Evolutionary conservation across 352 stramenopile species (phyloP), one percentile per base, ranked within the genome.

Genomic region (Globisporangium barbulae): DNA sequence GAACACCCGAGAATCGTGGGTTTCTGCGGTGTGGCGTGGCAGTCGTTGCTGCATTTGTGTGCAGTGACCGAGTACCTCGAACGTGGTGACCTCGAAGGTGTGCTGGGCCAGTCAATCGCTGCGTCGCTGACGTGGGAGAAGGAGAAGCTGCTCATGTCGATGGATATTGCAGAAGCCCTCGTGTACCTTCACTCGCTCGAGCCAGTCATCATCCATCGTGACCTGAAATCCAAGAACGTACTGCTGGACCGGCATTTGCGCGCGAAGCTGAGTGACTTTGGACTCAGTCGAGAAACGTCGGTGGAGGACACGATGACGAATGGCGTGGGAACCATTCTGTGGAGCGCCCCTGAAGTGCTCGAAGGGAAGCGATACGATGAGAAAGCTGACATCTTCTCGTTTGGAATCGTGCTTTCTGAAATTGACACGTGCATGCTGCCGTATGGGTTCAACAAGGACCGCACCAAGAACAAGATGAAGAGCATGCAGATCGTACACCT

Each of bases 401-500:
- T 85, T 61, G 82, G 82, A 37, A 81, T 91, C 35, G 82, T 91
- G 59, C 53, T 91, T 17, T 89, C 78, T 1, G 82, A 91, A 70
- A 89, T 91, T 42, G 82, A 91, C 61, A 91, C 82, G 52, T 91
- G 80, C 49, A 77, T 81, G 59, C 56, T 91, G 31, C 82, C 82
- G 15, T 91, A 91, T 64, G 78, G 80, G 1, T 90, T 90, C 54
- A 87, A 76, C 52, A 75, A 75, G 45, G 71, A 81, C 59, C 67
- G 64, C 41, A 44, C 66, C 13, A 73, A 79, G 53, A 76, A 79
- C 55, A 89, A 89, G 67, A 89, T 90, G 80, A 83, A 83, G 70
- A 86, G 76, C 57, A 89, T 90, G 79, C 83, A 92, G 68, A 89
- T 93, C 53, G 82, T 93, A n/a, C 84, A 93, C 42, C 71, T 90